phyloP scores from a whole-genome alignment of 257 asterid species.

The Thymus quinquecostatus region DNA sequence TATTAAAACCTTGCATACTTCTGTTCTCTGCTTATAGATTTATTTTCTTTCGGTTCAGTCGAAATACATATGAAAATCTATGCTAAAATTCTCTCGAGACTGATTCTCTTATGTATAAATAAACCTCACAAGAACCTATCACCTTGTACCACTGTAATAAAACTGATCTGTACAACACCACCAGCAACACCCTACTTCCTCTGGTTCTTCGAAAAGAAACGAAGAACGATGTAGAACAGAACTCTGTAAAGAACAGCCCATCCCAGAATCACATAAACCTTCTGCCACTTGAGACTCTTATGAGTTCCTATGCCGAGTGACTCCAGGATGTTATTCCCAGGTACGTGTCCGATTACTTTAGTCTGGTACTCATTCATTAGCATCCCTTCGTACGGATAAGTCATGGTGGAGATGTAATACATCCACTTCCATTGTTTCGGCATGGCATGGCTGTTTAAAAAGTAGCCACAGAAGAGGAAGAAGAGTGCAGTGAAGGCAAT shows the following conservation, averaged over 20 bases:
- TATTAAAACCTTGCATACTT: neutral
- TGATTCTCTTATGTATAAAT: neutral
- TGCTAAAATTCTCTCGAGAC: neutral
- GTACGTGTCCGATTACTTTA: constrained; percentile 7
- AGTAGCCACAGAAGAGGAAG: constrained; percentile 82
- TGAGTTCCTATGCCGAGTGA: constrained; percentile 49
- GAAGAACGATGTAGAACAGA: constrained; percentile 66
- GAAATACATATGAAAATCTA: neutral
- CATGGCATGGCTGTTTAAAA: constrained; percentile 53
- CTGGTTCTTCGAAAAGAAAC: constrained; percentile 83
- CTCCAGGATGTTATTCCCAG: constrained; percentile 52
- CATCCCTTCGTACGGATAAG: constrained; percentile 83
- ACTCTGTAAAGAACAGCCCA: constrained; percentile 72
- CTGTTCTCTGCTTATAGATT: neutral
- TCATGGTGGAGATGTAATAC: constrained; percentile 77
- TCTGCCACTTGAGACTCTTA: constrained; percentile 61
- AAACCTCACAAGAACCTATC: neutral
- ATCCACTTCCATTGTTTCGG: constrained; percentile 85
- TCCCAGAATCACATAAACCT: constrained; percentile 65
- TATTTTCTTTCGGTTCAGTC: constrained; percentile 1
- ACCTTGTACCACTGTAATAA: neutral
- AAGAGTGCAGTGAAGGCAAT: constrained; percentile 87
- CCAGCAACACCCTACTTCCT: constrained; percentile 32
- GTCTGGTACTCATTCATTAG: constrained; percentile 78
- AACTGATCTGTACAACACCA: neutral